Evolutionary conservation across 768 basidiomycete species (phyloP).

Genomic region (Serendipita sp.): DNA sequence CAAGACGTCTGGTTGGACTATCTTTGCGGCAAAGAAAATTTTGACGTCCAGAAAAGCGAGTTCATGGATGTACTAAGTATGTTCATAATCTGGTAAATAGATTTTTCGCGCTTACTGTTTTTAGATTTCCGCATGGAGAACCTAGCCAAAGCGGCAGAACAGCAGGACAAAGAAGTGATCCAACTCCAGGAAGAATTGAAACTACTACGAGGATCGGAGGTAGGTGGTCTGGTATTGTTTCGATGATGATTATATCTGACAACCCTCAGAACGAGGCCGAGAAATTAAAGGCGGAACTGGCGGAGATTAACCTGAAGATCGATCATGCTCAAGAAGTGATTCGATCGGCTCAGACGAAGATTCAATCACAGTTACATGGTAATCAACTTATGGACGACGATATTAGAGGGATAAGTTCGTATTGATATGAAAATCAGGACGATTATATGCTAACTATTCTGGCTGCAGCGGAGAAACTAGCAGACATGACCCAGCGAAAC

Average conservation of each 20-base stretch:
- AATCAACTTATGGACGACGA: conserved; percentile 10
- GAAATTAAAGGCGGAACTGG: conserved; percentile 48
- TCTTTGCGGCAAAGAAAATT: conserved; percentile 43
- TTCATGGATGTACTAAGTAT: conserved; percentile 54
- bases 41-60: conserved; percentile 61
- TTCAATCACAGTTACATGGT: conserved; percentile 5
- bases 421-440: background rate
- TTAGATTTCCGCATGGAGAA: background rate
- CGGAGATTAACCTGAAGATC: conserved; percentile 50
- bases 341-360: background rate
- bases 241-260: background rate
- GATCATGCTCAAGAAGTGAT: conserved; percentile 28
- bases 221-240: background rate
- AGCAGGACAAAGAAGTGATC: conserved; percentile 26
- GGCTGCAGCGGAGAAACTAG: conserved; percentile 39
- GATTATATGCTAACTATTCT: background rate
- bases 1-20: conserved; percentile 43
- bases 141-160: background rate
- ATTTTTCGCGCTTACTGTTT: background rate
- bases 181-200: background rate
- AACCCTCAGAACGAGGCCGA: conserved; percentile 34
- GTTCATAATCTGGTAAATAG: background rate
- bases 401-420: conserved; percentile 6
- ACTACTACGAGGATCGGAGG: background rate
- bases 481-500: conserved; percentile 48